phyloP scores from a whole-genome alignment of 305 asterid genomes.

The Fraxinus platypoda region DNA sequence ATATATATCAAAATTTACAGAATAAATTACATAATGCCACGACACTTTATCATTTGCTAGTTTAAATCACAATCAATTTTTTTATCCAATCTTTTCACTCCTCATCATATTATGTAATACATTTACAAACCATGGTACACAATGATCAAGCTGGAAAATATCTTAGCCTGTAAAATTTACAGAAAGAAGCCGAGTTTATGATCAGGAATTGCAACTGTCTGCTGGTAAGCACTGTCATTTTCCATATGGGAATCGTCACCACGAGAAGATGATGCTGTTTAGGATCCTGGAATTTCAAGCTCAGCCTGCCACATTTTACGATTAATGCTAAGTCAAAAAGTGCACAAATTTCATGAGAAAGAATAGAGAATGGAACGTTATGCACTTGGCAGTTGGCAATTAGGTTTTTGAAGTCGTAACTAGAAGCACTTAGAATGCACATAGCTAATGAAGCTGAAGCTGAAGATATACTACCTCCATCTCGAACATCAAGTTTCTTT shows the following conservation, averaged over 20 bases:
- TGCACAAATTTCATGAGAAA: background rate
- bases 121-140: background rate
- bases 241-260: slow-evolving; percentile 27
- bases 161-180: background rate
- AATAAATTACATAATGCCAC: too few relatives aligned
- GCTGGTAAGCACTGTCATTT: slow-evolving; percentile 39
- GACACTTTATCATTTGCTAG: too few relatives aligned
- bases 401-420: background rate
- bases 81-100: too few relatives aligned
- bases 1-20: too few relatives aligned
- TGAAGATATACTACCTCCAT: background rate
- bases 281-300: slow-evolving; percentile 38
- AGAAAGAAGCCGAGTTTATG: background rate
- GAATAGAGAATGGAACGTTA: background rate
- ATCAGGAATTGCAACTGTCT: slow-evolving; percentile 23
- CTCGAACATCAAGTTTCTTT: background rate
- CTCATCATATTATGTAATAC: too few relatives aligned
- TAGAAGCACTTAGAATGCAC: background rate
- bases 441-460: background rate
- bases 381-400: background rate
- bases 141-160: background rate
- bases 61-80: too few relatives aligned
- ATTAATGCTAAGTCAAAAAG: background rate
- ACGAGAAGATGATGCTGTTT: slow-evolving; percentile 30
- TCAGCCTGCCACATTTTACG: slow-evolving; percentile 55